Base-by-base conservation (phyloP, 768 basidiomycete species). In the Amanita muscaria region DNA sequence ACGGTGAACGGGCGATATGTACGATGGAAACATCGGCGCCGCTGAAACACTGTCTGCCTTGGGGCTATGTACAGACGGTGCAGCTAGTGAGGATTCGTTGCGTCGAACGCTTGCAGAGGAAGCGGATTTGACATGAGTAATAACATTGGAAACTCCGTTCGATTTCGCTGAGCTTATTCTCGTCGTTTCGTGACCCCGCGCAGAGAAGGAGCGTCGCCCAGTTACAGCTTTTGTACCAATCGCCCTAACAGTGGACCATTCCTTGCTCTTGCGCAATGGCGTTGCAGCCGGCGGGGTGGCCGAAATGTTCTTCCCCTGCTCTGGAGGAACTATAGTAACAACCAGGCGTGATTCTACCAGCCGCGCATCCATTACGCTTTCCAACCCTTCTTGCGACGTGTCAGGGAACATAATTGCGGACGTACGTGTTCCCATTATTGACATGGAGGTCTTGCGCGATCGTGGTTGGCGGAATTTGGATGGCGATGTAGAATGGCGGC, bases 341-440 rank as follows among this genome's bases (percentile, higher is more conserved):
- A 77, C 72, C 44, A 89, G 62, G 53, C 87, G 86, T 0, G 87
- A 86, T 60, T 88, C 84, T 18, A 89, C 79, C 23, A 90, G 65
- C 38, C 87, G 77, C 25, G 86, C 80, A 43, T 67, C 64, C 9
- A 90, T 70, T 11, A 88, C 73, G 52, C 71, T 81, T 65, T 89
- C 85, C 35, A 89, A 65, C 6, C 69, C 73, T 22, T 63, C 62
- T 56, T 89, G 87, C 3, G 85, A 83, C 48, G 82, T 72, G 53
- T 80, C 79, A 12, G 69, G 69, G 44, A 74, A 63, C 37, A 74
- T 58, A 10, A 60, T 51, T 29, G 56, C 58, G 40, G 59, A 60
- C 36, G 36, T 9, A 49, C 31, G 30, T 32, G 30, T 7, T 24
- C 34, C 44, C 39, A n/a, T 7, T 8, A 47, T 18, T 15, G 46